Base-by-base conservation (phyloP, 1,284 basidiomycete species). In the Xanthoconium separans region DNA sequence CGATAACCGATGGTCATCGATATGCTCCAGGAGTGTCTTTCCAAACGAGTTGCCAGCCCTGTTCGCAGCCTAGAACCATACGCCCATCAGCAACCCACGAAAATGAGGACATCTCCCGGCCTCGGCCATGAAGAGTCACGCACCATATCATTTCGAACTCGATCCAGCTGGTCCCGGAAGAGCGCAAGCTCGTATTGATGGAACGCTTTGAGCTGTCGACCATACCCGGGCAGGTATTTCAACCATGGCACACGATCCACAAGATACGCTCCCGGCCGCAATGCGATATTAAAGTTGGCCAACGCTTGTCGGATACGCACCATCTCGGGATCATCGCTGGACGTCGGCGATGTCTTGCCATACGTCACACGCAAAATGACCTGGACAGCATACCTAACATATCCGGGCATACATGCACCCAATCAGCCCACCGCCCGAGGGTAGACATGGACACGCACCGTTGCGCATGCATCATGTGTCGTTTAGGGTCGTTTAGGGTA, bases 181-280 rank as follows among this genome's bases (percentile, higher is more conserved):
- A 57, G 29, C 5, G 7, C 20, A 27, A 5, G 2, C 15, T 59
- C 59, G n/a, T 61, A 39, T 9, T 43, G 16, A 15, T 55, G 59
- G 11, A 46, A 50, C 33, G 12, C 45, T 13, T 27, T 39, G 13
- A 59, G 29, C 29, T 58, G 51, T 7, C 42, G 43, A 6, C 43
- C 51, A 31, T 61, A 61, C 43, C 56, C 55, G 1, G 57, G 59
- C 15, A 49, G 2, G 27, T 61, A 56, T 30, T 59, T 56, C 39
- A 58, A 41, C 45, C 42, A 58, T 41, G 46, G 51, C 1, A 61
- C 33, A 16, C 20, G 46, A 15, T 60, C 47, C 18, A 62, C 46
- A 6, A 59, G 46, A 33, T 59, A 62, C 33, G 47, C 40, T 1
- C 58, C 56, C 5, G 47, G 55, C 10, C 22, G 16, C 24, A 59